Evolutionary conservation across 2,329 filamentous ascomycete species (phyloP), one percentile per base, ranked within the genome.

Genomic region (Xylariomycetidae sp.): DNA sequence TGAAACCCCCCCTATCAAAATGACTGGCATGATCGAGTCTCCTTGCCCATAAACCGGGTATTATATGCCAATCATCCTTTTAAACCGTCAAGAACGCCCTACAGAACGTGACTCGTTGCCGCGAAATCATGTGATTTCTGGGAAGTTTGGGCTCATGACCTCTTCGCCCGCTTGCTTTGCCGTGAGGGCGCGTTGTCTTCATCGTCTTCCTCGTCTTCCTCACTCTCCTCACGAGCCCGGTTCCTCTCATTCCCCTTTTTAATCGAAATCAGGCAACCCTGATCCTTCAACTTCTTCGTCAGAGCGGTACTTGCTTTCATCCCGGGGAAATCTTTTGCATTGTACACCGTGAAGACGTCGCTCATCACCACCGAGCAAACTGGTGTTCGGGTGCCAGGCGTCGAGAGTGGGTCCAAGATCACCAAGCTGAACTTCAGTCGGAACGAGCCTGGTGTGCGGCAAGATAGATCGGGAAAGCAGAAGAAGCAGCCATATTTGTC

Each of bases 281-380:
- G 85, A 49, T 83, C 70, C 56, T 86, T 85, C 37, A 92, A 63
- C 19, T 74, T 69, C 55, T 84, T 84, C 2, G 85, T 85, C 23
- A 92, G 61, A 13, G 72, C 67, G 17, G 82, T 88, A 55, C 82
- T 88, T 1, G 83, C 79, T 37, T 79, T 70, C 85, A 92, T 92
- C 5, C 85, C 85, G 0, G 84, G 83, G 39, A 92, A 92, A 52
- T 90, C 85, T 54, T 90, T 92, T 26, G 85, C 85, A 26, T 82
- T 88, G 57, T 82, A 89, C 6, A 89, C 85, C 10, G 74, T 78
- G 52, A 92, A 89, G n/a, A 79, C 64, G 12, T 85, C 76, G 51
- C 78, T 86, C 60, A 79, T 70, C 12, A 61, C 64, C 14, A 64
- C 63, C 7, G 65, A 67, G n/a, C 65, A 57, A 12, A 76, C 66